Base-by-base conservation (phyloP, 306 rosid species). In the Psophocarpus tetragonolobus region DNA sequence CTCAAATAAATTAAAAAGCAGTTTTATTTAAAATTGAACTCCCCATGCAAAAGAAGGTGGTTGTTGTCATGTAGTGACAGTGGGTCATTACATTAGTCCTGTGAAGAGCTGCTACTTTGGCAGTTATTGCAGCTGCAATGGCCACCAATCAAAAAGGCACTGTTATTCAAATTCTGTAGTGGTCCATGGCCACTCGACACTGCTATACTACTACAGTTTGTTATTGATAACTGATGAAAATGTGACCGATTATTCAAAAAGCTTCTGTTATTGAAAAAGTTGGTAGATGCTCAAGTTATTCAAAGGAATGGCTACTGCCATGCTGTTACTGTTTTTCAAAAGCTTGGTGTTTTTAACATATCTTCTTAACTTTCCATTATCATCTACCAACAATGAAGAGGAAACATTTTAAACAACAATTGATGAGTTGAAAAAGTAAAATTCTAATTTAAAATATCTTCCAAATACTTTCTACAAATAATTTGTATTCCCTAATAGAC, bases 401-500 rank as follows among this genome's bases (percentile, higher is more conserved):
- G 66, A 30, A 69, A 75, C 81, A 75, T 35, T 47, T 33, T 54
- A 33, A 60, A 18, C 71, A 44, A 69, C 53, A 33, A n/a, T 45
- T 21, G 66, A 82, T 44, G 35, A 61, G 63, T 71, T 23, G 14
- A 71, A 23, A 82, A 54, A 36, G 64, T 71, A 42, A 71, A 41
- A 65, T 6, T 27, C 4, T 13, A 23, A 77, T 8, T 18, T 8
- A 56, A 63, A 58, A 74, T 27, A 24, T 6, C 1, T 32, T 45
- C 14, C 80, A 18, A 30, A 50, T 30, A 39, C 38, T 41, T 64
- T 15, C 65, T 62, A 30, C 62, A n/a, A n/a, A n/a, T 39, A 7
- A 38, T 0, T 51, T 27, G 47, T 68, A 20, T 67, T 54, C 20
- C 76, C 69, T 57, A 57, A 68, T 26, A 20, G 47, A 73, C 20